Base-by-base conservation (phyloP, 2,329 filamentous ascomycete species). In the Stachybotrys echinatus region DNA sequence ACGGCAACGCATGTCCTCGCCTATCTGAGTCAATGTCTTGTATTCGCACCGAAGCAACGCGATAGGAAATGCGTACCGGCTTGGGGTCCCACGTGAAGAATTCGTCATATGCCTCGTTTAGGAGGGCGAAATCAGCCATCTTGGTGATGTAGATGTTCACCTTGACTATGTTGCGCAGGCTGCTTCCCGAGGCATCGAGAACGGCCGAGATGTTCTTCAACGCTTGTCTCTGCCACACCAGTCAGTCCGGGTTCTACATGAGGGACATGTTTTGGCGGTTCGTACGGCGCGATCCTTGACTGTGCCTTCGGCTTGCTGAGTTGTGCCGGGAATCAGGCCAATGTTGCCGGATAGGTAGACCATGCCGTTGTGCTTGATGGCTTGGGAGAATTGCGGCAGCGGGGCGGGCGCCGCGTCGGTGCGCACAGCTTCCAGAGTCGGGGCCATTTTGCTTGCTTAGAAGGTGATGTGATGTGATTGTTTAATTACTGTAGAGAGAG, bases 301-400 rank as follows among this genome's bases (percentile, higher is more conserved):
- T 5, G 27, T 34, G 27, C 27, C 27, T 3, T 34, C 27, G 27
- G 14, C 27, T 34, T 10, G 10, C 27, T 34, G 27, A 2, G 10
- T 70, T 19, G 79, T 82, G n/a, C 61, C 63, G 0, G 81, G 75
- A 55, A 84, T 76, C 58, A 81, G 70, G 14, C 79, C 79, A 27
- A 88, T 73, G 53, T 74, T 75, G 21, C 85, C 85, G 2, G 82
- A 86, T 70, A 84, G 87, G 70, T 86, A 88, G n/a, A 89, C 80
- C 64, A 85, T 79, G 58, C 83, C 84, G 59, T 83, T 81, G 64
- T 76, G 75, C 55, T 80, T 74, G 56, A 85, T 72, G 39, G 81
- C 83, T 59, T 86, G 79, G 3, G 76, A 81, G 64, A 82, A 79
- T 58, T 83, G 75, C 0, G 77, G 77, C 39, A 80, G 64, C 20